These are phyloP conservation scores for Annona cherimola DNA, from an alignment of 164 flowering plant species.

Conservation along the genomic window DNA sequence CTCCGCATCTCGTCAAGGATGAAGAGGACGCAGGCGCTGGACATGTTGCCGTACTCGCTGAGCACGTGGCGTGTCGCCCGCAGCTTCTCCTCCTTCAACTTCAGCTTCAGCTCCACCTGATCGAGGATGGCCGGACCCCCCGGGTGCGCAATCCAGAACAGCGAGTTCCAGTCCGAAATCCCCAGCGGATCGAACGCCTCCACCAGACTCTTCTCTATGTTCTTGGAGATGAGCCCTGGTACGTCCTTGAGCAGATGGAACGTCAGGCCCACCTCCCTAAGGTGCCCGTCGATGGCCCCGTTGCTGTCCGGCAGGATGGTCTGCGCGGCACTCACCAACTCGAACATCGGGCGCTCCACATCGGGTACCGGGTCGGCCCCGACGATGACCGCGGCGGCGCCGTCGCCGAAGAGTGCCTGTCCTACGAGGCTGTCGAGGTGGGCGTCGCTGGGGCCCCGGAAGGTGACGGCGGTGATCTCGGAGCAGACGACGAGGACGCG, in stretches of 20 bases:
- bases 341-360: constrained; percentile 32
- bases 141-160: constrained; percentile 45
- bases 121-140: constrained; percentile 47
- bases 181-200: constrained; percentile 44
- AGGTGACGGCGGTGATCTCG: constrained; percentile 33
- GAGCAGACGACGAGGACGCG: constrained; percentile 48
- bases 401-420: constrained; percentile 46
- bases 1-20: constrained; percentile 24
- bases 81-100: constrained; percentile 34
- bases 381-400: constrained; percentile 41
- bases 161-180: constrained; percentile 39
- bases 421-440: constrained; percentile 42
- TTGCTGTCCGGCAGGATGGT: constrained; percentile 41
- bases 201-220: constrained; percentile 34
- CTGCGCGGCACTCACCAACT: constrained; percentile 35
- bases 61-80: constrained; percentile 37
- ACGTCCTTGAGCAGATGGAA: constrained; percentile 44
- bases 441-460: constrained; percentile 38
- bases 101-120: constrained; percentile 30
- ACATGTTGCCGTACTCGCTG: constrained; percentile 26
- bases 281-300: constrained; percentile 39
- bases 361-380: constrained; percentile 34
- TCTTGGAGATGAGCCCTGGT: constrained; percentile 38
- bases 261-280: constrained; percentile 40
- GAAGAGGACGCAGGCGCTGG: constrained; percentile 23